A percentile compares a stretch with the other conserved stretches of the same genome.
Conservation (phyloP, 257 asterid genomes). For the Nicotiana attenuata region DNA sequence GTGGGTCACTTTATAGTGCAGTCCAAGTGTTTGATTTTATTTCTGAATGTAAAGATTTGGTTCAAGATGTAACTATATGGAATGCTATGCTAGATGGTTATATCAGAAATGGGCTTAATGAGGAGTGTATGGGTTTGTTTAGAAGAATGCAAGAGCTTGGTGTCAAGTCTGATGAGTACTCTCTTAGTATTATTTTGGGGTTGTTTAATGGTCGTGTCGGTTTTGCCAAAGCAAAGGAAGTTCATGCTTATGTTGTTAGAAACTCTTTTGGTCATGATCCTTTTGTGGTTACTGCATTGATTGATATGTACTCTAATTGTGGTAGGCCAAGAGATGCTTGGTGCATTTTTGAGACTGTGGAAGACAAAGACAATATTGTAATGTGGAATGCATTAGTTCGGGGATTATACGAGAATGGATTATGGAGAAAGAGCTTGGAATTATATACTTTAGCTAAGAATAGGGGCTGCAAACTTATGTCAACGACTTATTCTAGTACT, state of each 20-base stretch:
- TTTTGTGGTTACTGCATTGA: conserved; percentile 57
- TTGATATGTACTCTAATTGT: conserved; percentile 54
- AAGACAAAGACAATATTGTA: conserved; percentile 34
- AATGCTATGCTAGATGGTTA: conserved; percentile 74
- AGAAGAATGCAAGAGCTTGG: conserved; percentile 49
- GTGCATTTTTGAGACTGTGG: conserved; percentile 45
- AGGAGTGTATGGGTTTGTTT: conserved; percentile 41
- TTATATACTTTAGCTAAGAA: conserved; percentile 43
- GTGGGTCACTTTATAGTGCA: conserved; percentile 50
- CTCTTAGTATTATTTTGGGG: conserved; percentile 74
- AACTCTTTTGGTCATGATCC: conserved; percentile 46
- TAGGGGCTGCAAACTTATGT: conserved; percentile 38
- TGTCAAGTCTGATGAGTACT: conserved; percentile 69
- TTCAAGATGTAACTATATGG: conserved; percentile 69
- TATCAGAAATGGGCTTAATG: conserved; percentile 35
- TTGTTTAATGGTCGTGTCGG: conserved; percentile 19
- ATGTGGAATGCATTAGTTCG: conserved; percentile 75
- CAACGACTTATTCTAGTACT: conserved; percentile 57
- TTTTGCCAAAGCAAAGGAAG: conserved; percentile 38
- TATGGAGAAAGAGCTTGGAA: conserved; percentile 51
- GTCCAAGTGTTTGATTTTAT: conserved; percentile 57
- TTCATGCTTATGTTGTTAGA: conserved; percentile 61
- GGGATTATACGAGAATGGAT: conserved; percentile 57
- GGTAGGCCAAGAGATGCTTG: conserved; percentile 56
- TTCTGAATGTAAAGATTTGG: conserved; percentile 31